Conservation (phyloP, 352 stramenopile species). For the Elongisporangium senticosum region DNA sequence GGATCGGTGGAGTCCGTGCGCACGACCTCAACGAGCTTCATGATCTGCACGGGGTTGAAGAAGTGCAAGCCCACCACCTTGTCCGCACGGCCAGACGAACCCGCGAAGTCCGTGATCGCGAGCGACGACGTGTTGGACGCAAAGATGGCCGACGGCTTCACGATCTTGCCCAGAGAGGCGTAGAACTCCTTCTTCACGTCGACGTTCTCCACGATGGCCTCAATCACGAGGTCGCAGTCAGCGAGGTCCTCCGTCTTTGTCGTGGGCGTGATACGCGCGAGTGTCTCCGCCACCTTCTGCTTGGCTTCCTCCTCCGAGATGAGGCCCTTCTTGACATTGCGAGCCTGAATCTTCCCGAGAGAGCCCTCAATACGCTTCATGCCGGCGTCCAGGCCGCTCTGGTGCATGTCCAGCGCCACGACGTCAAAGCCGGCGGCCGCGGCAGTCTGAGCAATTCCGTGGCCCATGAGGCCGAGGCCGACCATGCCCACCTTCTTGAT, state of each 20-base stretch:
- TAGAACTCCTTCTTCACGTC: conserved; percentile 93
- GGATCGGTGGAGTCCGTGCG: conserved; percentile 90
- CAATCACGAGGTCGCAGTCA: conserved; percentile 95
- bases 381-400: conserved; percentile 66
- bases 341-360: conserved; percentile 83
- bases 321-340: conserved; percentile 86
- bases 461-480: conserved; percentile 96
- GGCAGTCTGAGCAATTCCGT: conserved; percentile 95
- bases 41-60: conserved; percentile 96
- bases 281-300: conserved; percentile 45
- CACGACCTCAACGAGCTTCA: conserved; percentile 97
- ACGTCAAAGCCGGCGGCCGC: conserved; percentile 83
- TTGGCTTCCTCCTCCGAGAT: conserved; percentile 78
- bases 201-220: conserved; percentile 98
- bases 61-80: conserved; percentile 98
- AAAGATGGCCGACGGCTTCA: conserved; percentile 92
- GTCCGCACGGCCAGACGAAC: conserved; percentile 85
- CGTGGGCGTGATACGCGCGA: conserved; percentile 86
- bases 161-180: conserved; percentile 86
- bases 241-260: conserved; percentile 81
- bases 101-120: conserved; percentile 93
- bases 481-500: conserved; percentile 92
- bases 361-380: conserved; percentile 91
- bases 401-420: conserved; percentile 75
- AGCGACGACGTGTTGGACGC: conserved; percentile 96